Percentiles rank a stretch among this genome's conserved stretches.
Evolutionary conservation across 2,329 filamentous ascomycete genomes (phyloP).

Genomic region (Tolypocladium guangdongense): DNA sequence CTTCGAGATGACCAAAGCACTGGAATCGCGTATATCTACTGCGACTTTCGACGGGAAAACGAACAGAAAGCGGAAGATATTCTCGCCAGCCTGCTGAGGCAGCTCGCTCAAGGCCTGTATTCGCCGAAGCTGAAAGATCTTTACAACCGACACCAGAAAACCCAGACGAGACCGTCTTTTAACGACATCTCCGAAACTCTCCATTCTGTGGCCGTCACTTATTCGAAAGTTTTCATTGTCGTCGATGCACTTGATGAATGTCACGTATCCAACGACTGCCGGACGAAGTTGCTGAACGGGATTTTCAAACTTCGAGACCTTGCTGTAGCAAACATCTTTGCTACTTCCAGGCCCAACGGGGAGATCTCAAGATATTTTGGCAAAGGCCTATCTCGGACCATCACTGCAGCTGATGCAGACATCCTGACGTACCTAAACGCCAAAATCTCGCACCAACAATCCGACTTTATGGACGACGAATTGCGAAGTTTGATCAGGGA

Average conservation of each 20-base stretch:
- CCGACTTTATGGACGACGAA: too few relatives aligned
- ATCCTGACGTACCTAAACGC: too few relatives aligned
- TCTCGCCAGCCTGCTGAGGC: background rate
- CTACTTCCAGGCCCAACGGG: background rate
- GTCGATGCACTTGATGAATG: slow-evolving; percentile 17
- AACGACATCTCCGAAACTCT: slow-evolving; percentile 3
- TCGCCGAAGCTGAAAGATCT: background rate
- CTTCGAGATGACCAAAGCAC: slow-evolving; percentile 10
- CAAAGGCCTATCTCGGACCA: too few relatives aligned
- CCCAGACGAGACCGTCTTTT: slow-evolving; percentile 1
- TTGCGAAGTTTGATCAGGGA: too few relatives aligned
- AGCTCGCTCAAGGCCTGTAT: background rate
- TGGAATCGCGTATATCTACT: slow-evolving; percentile 34
- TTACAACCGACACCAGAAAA: background rate
- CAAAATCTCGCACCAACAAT: too few relatives aligned
- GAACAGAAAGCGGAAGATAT: slow-evolving; percentile 7
- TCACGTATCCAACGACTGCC: background rate
- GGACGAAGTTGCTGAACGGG: background rate
- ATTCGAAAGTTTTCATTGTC: slow-evolving; percentile 6
- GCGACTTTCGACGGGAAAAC: slow-evolving; percentile 25
- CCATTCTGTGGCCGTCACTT: background rate
- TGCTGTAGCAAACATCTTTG: background rate
- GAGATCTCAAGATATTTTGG: background rate
- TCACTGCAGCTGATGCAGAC: too few relatives aligned
- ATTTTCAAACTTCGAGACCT: background rate